Percentiles rank a stretch among this genome's conserved stretches.
These are phyloP conservation scores for Gracilariopsis chorda DNA, from an alignment of 23 red algal genomes.

Conservation along the genomic window DNA sequence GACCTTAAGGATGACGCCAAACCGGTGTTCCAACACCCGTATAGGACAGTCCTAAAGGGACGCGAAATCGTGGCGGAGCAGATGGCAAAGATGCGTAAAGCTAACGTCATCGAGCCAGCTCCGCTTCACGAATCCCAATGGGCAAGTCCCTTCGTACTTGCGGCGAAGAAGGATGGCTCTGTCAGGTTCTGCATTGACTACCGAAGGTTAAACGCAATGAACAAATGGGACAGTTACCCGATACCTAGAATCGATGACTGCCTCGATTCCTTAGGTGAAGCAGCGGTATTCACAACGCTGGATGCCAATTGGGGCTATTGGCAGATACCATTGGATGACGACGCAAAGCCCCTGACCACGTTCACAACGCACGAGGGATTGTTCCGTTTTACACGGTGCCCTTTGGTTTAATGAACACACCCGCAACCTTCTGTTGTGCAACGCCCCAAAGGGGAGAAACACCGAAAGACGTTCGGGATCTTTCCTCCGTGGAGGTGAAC, in stretches of 20 bases:
- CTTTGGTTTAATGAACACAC: neutral
- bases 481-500: no score
- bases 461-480: no score
- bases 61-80: neutral
- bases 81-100: neutral
- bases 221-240: constrained; percentile 8
- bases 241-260: constrained; percentile 31
- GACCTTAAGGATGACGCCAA: neutral
- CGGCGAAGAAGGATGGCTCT: constrained; percentile 13
- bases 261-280: neutral
- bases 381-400: neutral
- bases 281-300: neutral
- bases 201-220: neutral
- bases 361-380: neutral
- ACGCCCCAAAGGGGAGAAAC: no score
- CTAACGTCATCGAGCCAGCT: neutral
- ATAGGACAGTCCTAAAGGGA: neutral
- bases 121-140: constrained; percentile 17
- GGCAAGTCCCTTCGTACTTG: constrained; percentile 40
- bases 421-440: no score
- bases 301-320: neutral
- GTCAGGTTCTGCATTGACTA: constrained; percentile 24
- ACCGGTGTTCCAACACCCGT: neutral
- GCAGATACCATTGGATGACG: neutral
- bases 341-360: neutral